These are phyloP conservation scores for Tothia fuscella DNA, from an alignment of 2,329 filamentous ascomycete species.

Conservation along the genomic window DNA sequence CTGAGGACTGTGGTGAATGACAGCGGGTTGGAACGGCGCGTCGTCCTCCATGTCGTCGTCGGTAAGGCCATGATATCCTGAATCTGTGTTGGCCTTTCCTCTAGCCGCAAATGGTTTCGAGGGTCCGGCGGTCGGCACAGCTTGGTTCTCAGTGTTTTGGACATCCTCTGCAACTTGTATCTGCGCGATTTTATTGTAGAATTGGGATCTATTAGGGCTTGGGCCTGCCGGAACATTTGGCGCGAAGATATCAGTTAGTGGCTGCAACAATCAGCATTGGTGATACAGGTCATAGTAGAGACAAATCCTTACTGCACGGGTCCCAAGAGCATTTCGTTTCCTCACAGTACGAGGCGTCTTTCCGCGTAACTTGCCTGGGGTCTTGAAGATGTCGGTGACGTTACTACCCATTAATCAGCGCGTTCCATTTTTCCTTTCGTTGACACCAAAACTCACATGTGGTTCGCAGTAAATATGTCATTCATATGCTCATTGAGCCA, in stretches of 20 bases:
- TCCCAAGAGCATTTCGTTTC: constrained; percentile 46
- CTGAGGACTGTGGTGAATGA: not conserved
- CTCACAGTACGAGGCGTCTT: constrained; percentile 65
- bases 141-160: constrained; percentile 18
- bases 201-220: constrained; percentile 38
- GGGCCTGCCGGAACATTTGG: constrained; percentile 35
- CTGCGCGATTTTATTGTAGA: constrained; percentile 43
- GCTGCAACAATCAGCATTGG: constrained; percentile 35
- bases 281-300: constrained; percentile 31
- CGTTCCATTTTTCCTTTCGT: constrained; percentile 8
- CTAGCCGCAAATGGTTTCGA: constrained; percentile 22
- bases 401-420: constrained; percentile 47
- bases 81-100: constrained; percentile 40
- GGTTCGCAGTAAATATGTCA: constrained; percentile 77
- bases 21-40: not conserved
- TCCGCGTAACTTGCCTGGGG: constrained; percentile 68
- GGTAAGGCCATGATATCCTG: constrained; percentile 59
- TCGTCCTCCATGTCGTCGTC: constrained; percentile 39
- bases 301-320: constrained; percentile 51
- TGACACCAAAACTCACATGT: constrained; percentile 53
- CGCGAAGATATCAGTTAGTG: constrained; percentile 37
- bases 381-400: constrained; percentile 92
- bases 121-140: constrained; percentile 23
- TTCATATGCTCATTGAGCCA: constrained; percentile 99
- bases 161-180: constrained; percentile 49